Evolutionary conservation across 1,284 basidiomycete genomes (phyloP), one percentile per base, ranked within the genome.

Genomic region (Gymnopus androsaceus): DNA sequence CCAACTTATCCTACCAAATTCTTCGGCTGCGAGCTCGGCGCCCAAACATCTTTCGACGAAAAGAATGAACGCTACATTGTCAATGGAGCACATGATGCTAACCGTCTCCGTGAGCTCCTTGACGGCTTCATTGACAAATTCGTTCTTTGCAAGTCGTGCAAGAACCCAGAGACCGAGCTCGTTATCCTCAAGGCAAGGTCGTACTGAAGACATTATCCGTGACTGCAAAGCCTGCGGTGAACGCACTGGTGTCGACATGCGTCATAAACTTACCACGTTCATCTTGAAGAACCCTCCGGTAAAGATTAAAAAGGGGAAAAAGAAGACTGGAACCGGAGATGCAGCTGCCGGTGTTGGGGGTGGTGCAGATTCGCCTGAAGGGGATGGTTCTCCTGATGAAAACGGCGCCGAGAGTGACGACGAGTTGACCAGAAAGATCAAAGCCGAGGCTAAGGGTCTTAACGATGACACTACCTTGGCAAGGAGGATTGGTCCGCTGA

Each of bases 181-280:
- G 79, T 95, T 76, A 88, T 98, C 70, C 85, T 92, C 68, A 94
- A 92, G n/a, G 73, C 83, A 56, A 45, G 81, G 81, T 48, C 74
- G 81, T 27, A 71, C 79, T 57, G 95, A 98, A 68, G 83, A 89
- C 64, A 96, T 99, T 71, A 85, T 92, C 64, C 86, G 95, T 60
- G 95, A 99, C 74, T 99, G 96, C 83, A 99, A 99, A 77, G 97
- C 96, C 3, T 99, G 96, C 67, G 96, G 96, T 51, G 88, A 95
- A 68, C 87, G 93, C 64, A 95, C 91, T 36, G 85, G 80, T 50
- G 85, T 99, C 61, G 95, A 99, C 73, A 98, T 98, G 94, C 83
- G 94, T 46, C 96, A 99, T 81, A 98, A 95, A 77, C 83, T 99
- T 58, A 90, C 90, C 44, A 95, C 95, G 2, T 99, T 93, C 78